phyloP scores from a whole-genome alignment of 495 filamentous ascomycete species.

The Penicillium coprophilum region DNA sequence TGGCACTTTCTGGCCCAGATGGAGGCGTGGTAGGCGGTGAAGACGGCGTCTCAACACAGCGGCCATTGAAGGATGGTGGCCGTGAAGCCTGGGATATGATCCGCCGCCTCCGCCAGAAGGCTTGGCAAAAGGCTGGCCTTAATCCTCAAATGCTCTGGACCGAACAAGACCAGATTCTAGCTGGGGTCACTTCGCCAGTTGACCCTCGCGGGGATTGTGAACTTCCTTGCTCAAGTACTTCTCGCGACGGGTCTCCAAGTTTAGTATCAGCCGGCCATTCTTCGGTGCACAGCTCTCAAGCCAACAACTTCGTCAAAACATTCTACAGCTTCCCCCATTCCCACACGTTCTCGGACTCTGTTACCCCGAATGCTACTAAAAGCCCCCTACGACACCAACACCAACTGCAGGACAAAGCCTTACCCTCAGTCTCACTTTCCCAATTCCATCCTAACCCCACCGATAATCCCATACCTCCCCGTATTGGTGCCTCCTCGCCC shows the following conservation, averaged over 20 bases:
- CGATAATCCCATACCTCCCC: slow-evolving; percentile 1
- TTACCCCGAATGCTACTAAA: slow-evolving; percentile 17
- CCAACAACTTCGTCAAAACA: slow-evolving; percentile 36
- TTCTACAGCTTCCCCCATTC: slow-evolving; percentile 45
- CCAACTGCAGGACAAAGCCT: slow-evolving; percentile 15
- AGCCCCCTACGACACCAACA: slow-evolving; percentile 33
- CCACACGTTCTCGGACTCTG: slow-evolving; percentile 29
- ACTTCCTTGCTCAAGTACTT: slow-evolving; percentile 15
- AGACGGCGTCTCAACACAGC: slow-evolving; percentile 46
- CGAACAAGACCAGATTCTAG: slow-evolving; percentile 47
- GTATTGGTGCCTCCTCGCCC: slow-evolving; percentile 14
- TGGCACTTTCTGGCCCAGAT: slow-evolving; percentile 52
- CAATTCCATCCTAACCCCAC: slow-evolving; percentile 19
- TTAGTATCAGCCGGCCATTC: neutral
- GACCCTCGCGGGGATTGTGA: slow-evolving; percentile 18
- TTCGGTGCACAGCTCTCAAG: slow-evolving; percentile 14
- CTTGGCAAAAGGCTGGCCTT: slow-evolving; percentile 51
- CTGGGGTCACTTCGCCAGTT: slow-evolving; percentile 30
- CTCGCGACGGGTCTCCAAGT: slow-evolving; percentile 11
- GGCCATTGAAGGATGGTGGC: slow-evolving; percentile 53
- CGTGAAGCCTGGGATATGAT: slow-evolving; percentile 58
- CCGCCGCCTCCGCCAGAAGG: slow-evolving; percentile 50
- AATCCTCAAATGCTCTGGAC: slow-evolving; percentile 49
- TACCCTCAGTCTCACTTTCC: slow-evolving; percentile 16
- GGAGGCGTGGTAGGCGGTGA: slow-evolving; percentile 53